Conservation (phyloP, 139 green algal genomes). For the Yamagishiella unicocca region DNA sequence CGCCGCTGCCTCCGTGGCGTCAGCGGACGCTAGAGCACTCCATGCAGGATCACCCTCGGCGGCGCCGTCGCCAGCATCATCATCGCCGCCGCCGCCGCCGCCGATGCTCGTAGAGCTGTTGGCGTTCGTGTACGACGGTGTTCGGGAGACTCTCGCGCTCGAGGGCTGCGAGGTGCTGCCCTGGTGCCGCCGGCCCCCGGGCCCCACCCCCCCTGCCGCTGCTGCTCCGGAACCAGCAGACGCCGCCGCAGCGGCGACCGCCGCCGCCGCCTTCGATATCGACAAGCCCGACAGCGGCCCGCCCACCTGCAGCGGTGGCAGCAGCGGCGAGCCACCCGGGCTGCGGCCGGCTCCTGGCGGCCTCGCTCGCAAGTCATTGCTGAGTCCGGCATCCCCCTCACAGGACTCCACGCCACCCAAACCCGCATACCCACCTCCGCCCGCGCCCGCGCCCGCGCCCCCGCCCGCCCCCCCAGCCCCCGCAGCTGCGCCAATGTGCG, state of each 20-base stretch:
- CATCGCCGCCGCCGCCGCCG: not conserved
- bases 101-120: not conserved
- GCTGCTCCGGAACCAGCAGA: not conserved
- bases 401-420: too few species aligned
- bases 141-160: not conserved
- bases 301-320: not conserved
- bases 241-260: not conserved
- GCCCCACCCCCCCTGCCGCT: too few species aligned
- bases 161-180: constrained; percentile 5
- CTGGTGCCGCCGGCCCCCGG: not conserved
- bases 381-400: not conserved
- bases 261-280: not conserved
- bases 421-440: too few species aligned
- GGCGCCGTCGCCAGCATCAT: not conserved
- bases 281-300: not conserved
- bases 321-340: not conserved
- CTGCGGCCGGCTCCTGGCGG: not conserved
- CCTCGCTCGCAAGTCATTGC: not conserved
- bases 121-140: not conserved
- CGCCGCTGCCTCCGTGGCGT: too few species aligned
- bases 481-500: too few species aligned
- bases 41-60: too few species aligned
- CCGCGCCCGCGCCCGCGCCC: too few species aligned
- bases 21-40: too few species aligned
- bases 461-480: too few species aligned